Conservation (phyloP, 306 rosid species). For the Argentina anserina region DNA sequence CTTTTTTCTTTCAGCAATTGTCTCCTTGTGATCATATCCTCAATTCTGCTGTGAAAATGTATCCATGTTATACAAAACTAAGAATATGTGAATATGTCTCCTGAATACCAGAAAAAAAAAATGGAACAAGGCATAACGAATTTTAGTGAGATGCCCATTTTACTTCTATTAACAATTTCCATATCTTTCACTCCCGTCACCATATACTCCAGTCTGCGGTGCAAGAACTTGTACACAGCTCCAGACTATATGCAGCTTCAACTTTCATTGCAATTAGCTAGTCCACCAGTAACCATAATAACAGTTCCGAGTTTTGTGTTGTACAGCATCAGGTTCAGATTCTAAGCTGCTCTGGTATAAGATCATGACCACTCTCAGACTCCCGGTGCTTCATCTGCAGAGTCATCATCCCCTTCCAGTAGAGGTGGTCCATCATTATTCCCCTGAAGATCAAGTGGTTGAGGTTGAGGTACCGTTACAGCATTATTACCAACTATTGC, state of each 20-base stretch:
- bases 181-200: background rate
- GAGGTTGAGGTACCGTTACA: background rate
- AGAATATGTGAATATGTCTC: no score
- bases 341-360: background rate
- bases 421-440: background rate
- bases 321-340: background rate
- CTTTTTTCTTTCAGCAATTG: background rate
- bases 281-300: background rate
- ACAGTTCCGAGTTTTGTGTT: background rate
- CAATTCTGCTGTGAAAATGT: background rate
- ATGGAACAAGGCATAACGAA: no score
- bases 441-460: background rate
- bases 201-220: background rate
- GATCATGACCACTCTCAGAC: background rate
- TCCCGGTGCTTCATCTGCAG: background rate
- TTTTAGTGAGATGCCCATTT: no score
- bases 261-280: background rate
- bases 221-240: background rate
- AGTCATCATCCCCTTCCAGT: background rate
- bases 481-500: background rate
- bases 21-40: background rate
- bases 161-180: background rate
- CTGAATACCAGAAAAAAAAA: no score
- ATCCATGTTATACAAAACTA: background rate
- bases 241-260: background rate